A percentile compares a stretch with the other conserved stretches of the same genome.
Evolutionary conservation across 495 filamentous ascomycete genomes (phyloP).

Genomic region (Glarea lozoyensis): DNA sequence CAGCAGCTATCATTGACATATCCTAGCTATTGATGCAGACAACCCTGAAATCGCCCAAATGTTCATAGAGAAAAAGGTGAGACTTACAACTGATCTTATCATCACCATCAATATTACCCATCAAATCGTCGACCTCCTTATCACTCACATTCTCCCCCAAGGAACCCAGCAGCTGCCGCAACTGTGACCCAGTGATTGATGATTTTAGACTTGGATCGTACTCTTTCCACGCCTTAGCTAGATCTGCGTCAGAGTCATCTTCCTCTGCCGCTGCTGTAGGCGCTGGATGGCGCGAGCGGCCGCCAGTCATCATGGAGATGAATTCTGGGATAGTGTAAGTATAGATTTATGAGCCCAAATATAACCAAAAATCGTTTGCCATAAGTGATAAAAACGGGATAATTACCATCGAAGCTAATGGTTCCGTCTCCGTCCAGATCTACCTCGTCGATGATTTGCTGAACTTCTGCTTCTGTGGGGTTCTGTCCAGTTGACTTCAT

Average conservation of each 20-base stretch:
- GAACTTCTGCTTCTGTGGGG: constrained; percentile 22
- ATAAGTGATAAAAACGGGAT: not conserved
- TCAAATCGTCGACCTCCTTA: too few species aligned
- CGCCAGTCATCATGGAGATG: not conserved
- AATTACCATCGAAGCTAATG: constrained; percentile 28
- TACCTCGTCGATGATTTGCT: constrained; percentile 28
- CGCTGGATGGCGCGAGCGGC: not conserved
- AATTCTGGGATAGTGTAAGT: not conserved
- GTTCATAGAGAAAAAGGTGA: too few species aligned
- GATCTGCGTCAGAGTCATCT: not conserved
- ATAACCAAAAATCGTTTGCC: not conserved
- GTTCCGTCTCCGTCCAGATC: constrained; percentile 29
- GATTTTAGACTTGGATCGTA: too few species aligned
- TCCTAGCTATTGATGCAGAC: too few species aligned
- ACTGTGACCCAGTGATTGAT: too few species aligned
- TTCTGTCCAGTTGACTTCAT: constrained; percentile 27
- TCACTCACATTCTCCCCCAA: too few species aligned
- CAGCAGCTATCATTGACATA: too few species aligned
- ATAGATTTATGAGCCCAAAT: not conserved
- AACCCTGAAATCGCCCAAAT: too few species aligned
- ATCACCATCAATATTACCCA: too few species aligned
- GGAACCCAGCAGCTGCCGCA: too few species aligned
- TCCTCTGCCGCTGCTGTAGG: not conserved
- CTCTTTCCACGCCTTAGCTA: too few species aligned
- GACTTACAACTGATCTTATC: too few species aligned